Base-by-base conservation (phyloP, 1,139 yeast genomes). In the Lodderomyces orthopsilosis region DNA sequence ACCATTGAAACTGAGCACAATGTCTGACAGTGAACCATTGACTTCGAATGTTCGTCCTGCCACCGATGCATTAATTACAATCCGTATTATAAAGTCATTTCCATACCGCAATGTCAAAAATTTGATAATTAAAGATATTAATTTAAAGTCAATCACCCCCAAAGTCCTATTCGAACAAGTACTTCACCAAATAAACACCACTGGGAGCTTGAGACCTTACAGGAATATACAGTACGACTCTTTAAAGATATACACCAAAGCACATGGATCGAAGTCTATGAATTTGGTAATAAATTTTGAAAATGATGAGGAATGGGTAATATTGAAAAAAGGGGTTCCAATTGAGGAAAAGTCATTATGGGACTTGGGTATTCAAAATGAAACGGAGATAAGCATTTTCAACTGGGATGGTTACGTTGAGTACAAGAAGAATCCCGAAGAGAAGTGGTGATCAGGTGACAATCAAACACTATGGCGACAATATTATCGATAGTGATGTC, bases 221-320 rank as follows among this genome's bases (percentile, higher is more conserved):
- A 75, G 97, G 55, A 85, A 75, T 49, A 86, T 87, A n/a, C 70
- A 70, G 1, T 84, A 82, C 54, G 88, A 93, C 57, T 72, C 94
- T 0, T 61, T 93, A 48, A 93, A 94, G 64, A 75, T 93, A 14
- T 93, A 93, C 65, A 86, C 96, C 30, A 89, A 88, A 59, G 98
- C 98, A 0, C 98, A 93, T 61, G 95, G 95, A 6, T 78, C 96
- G 33, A 93, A 93, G 66, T 88, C 97, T 2, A 86, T 90, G 82
- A 90, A 93, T 59, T 73, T 93, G 52, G 95, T 89, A 40, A 86
- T 94, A 49, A 93, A 93, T 61, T 79, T 93, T 61, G 96, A 89
- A 26, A 89, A 86, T 56, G 68, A 65, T 40, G 61, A 62, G 2
- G 56, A 57, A 18, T 85, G 94, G 91, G 70, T 86, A 3, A 63